Conservation (phyloP, 306 rosid species). For the Fragaria ananassa region DNA sequence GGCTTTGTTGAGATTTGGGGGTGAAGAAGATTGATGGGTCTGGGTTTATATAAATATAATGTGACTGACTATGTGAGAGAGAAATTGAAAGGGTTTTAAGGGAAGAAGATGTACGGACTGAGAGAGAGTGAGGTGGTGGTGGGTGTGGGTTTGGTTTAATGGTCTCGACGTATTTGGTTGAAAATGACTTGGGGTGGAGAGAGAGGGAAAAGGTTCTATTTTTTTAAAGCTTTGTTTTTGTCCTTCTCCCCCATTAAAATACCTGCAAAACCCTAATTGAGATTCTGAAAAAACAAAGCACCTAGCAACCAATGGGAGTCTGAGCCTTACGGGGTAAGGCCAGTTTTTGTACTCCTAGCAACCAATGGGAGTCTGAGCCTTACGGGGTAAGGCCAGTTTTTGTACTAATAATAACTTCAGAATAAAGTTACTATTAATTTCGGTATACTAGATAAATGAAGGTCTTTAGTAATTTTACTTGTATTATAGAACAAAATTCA, state of each 20-base stretch:
- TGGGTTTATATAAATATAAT: neutral
- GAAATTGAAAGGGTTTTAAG: neutral
- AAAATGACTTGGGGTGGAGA: slow-evolving; percentile 2
- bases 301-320: no score
- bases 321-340: no score
- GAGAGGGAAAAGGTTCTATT: neutral
- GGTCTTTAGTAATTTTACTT: no score
- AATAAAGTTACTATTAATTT: no score
- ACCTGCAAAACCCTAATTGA: neutral
- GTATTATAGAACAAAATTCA: no score
- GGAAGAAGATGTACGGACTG: slow-evolving; percentile 2
- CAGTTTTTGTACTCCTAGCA: no score
- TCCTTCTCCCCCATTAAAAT: neutral
- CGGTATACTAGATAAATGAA: no score
- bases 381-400: no score
- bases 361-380: no score
- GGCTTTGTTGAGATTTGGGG: neutral
- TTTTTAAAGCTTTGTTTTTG: neutral
- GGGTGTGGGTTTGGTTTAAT: slow-evolving; percentile 1
- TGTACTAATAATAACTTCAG: no score
- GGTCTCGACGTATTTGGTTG: neutral
- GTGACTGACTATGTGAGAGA: no score
- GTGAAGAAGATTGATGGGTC: neutral
- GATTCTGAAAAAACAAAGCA: no score
- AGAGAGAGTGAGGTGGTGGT: neutral